Evolutionary conservation across 2,329 filamentous ascomycete species (phyloP).

Genomic region (Colletotrichum cuscutae): DNA sequence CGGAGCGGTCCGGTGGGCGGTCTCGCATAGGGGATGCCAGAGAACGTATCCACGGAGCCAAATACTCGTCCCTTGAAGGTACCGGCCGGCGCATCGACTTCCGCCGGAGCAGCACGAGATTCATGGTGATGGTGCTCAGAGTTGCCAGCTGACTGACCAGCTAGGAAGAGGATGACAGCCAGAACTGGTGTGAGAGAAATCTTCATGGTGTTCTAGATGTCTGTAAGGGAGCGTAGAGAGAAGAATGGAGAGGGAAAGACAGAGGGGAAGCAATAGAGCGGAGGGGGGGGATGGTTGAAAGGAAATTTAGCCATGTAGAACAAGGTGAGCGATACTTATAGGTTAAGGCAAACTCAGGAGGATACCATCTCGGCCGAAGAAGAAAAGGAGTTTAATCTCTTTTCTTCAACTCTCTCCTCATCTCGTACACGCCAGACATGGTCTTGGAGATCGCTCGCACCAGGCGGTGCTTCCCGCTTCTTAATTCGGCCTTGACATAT

Average conservation of each 20-base stretch:
- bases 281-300: not conserved
- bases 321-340: not conserved
- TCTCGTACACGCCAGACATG: not conserved
- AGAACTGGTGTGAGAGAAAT: not conserved
- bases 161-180: not conserved
- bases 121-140: not conserved
- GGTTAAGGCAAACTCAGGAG: not conserved
- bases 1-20: constrained; percentile 74
- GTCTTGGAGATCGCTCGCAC: not conserved
- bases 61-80: constrained; percentile 62
- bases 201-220: not conserved
- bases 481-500: not conserved
- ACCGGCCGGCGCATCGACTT: constrained; percentile 65
- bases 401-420: not conserved
- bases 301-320: not conserved
- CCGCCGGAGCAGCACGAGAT: constrained; percentile 47
- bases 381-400: not conserved
- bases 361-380: not conserved
- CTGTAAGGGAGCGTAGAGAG: not conserved
- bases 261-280: not conserved
- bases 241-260: not conserved
- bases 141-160: not conserved
- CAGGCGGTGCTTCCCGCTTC: not conserved
- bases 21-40: constrained; percentile 80
- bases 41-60: constrained; percentile 72